Base-by-base conservation (phyloP, 139 green algal species). In the Ettlia oleoabundans region DNA sequence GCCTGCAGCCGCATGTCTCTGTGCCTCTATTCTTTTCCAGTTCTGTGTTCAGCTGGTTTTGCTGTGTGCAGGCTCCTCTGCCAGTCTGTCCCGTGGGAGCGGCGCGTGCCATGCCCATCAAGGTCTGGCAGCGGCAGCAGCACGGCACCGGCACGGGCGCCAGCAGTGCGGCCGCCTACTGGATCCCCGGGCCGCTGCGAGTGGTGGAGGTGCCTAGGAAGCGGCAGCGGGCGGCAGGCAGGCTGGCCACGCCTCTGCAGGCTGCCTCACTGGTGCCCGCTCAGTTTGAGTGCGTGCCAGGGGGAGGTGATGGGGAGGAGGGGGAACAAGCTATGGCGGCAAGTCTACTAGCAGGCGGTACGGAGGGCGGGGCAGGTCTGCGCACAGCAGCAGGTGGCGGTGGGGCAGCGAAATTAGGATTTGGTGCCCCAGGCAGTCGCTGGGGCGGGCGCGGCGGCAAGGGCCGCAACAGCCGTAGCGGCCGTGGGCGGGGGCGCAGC, bases 21-120 rank as follows among this genome's bases (percentile, higher is more conserved):
- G 15, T 58, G 47, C 15, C 15, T 58, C 47, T 58, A 15, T 58
- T 58, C n/a, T n/a, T n/a, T n/a, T n/a, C n/a, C n/a, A n/a, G n/a
- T n/a, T n/a, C n/a, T n/a, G n/a, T n/a, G n/a, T n/a, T n/a, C n/a
- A n/a, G n/a, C n/a, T n/a, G n/a, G n/a, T n/a, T n/a, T n/a, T n/a
- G 1, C 1, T 1, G 22, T 28, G 4, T 30, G 72, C 72, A 86
- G n/a, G 87, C 88, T 13, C 71, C 79, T 4, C 66, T 94, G 24
- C 88, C 91, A 7, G 35, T 87, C 7, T 87, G 85, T 42, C 41
- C 83, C 5, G 78, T 68, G 5, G 93, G 94, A 33, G 94, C 90
- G 51, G 91, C 92, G 3, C 85, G 94, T 0, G 86, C 90, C 0
- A 81, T 90, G 85, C 80, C 87, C 3, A 52, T 90, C 66, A 76